Evolutionary conservation across 192 early-diverging fungal species (phyloP).

Genomic region (Rhizophagus clarus): DNA sequence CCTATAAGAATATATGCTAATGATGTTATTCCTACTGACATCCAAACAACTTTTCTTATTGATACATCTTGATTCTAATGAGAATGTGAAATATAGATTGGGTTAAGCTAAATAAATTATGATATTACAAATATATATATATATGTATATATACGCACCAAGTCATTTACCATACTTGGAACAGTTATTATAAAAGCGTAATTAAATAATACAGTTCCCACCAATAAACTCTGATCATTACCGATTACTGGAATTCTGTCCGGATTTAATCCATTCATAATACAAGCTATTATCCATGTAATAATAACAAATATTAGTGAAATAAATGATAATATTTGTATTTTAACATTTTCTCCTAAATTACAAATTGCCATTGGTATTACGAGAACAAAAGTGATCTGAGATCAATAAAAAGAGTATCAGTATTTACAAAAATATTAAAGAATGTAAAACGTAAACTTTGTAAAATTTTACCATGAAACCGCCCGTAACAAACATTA

Average conservation of each 20-base stretch:
- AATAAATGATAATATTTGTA: constrained; percentile 54
- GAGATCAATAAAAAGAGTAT: background rate
- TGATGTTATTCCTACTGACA: constrained; percentile 48
- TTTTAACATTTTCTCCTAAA: constrained; percentile 2
- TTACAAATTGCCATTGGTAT: background rate
- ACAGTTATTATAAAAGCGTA: constrained; percentile 70
- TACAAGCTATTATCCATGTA: constrained; percentile 60
- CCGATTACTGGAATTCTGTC: constrained; percentile 56
- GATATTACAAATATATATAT: no score
- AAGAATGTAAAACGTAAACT: no score
- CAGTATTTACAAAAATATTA: no score
- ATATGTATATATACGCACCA: constrained; percentile 34
- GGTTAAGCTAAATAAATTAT: no score
- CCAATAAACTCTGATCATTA: constrained; percentile 45
- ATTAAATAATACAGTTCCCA: constrained; percentile 72
- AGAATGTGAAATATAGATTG: no score
- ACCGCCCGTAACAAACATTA: background rate
- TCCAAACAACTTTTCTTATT: constrained; percentile 60
- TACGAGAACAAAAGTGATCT: background rate
- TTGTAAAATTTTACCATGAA: constrained; percentile 16
- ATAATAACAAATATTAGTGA: constrained; percentile 53
- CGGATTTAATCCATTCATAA: constrained; percentile 48
- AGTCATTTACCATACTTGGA: constrained; percentile 68
- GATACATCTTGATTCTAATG: constrained; percentile 51
- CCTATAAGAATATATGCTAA: constrained; percentile 56